Base-by-base conservation (phyloP, 805 yeast species). In the Pichia occidentalis region DNA sequence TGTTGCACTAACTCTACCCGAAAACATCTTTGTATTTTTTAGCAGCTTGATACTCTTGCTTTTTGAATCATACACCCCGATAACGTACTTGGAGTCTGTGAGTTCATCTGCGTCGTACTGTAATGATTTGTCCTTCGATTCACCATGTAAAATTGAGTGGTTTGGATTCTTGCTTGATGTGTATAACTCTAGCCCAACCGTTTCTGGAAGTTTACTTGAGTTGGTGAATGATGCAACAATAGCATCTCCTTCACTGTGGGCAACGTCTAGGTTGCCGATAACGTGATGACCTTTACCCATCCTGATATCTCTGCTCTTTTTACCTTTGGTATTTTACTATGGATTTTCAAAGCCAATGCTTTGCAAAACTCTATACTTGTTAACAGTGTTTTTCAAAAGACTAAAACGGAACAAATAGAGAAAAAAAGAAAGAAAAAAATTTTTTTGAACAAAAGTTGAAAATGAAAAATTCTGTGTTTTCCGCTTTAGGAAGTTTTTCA, bases 21-120 rank as follows among this genome's bases (percentile, higher is more conserved):
- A 38, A 33, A 46, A 34, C 18, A 48, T 22, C 36, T 29, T 31
- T 2, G 45, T 44, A 6, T 34, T 31, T 14, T 38, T 39, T 53
- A 71, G 72, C 20, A 90, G 63, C 46, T 85, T 82, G 9, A 87
- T 65, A 2, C 75, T 59, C 46, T 78, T 74, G 17, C 16, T 23
- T n/a, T 61, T 59, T 2, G 85, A 78, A 55, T 88, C 94, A 53
- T 77, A 85, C 5, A 85, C 68, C 2, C 90, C 97, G 37, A 90
- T 65, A 34, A 81, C 73, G 60, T 85, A 88, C 33, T 73, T 67
- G 24, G 57, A 63, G n/a, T 61, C 54, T 24, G 65, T 66, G 6
- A 44, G 21, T 29, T 68, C 64, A 7, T 59, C 47, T 7, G 95
- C 95, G 42, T 77, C 78, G 56, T 84, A 90, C 48, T 77, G 87